These are phyloP conservation scores for Epichloe coenophiala DNA, from an alignment of 2,329 filamentous ascomycete genomes.

Conservation along the genomic window DNA sequence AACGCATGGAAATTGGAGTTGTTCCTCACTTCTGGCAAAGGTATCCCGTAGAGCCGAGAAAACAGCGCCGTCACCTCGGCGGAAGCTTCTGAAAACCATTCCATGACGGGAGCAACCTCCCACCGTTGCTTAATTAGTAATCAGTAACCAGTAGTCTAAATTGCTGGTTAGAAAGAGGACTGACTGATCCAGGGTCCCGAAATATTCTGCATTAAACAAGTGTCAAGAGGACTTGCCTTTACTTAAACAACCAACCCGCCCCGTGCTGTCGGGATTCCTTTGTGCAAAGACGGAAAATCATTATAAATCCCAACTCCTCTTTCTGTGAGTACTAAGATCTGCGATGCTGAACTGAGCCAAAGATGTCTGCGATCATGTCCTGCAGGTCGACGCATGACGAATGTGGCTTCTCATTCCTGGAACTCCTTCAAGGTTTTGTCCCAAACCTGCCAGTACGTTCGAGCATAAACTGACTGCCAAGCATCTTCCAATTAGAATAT, in stretches of 20 bases:
- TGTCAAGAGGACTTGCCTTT: background rate
- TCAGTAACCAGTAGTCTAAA: no score
- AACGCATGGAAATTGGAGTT: background rate
- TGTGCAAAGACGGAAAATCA: background rate
- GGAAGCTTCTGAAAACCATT: constrained; percentile 1
- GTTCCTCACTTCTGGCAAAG: background rate
- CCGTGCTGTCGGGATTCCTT: background rate
- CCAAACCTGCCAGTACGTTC: background rate
- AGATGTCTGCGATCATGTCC: background rate
- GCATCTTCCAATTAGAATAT: background rate
- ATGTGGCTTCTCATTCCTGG: background rate
- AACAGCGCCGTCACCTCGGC: background rate
- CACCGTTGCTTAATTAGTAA: background rate
- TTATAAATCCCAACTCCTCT: no score
- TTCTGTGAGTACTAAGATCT: background rate
- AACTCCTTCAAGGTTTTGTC: background rate
- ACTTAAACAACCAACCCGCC: background rate
- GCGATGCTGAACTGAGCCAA: background rate
- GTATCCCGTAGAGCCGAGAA: background rate
- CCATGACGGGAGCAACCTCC: background rate
- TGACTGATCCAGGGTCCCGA: no score
- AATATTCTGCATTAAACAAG: background rate
- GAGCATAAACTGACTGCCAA: background rate
- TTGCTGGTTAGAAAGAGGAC: no score
- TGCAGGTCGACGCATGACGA: background rate